These are phyloP conservation scores for Myxozyma nipponensis DNA, from an alignment of 805 yeast species.

Conservation along the genomic window DNA sequence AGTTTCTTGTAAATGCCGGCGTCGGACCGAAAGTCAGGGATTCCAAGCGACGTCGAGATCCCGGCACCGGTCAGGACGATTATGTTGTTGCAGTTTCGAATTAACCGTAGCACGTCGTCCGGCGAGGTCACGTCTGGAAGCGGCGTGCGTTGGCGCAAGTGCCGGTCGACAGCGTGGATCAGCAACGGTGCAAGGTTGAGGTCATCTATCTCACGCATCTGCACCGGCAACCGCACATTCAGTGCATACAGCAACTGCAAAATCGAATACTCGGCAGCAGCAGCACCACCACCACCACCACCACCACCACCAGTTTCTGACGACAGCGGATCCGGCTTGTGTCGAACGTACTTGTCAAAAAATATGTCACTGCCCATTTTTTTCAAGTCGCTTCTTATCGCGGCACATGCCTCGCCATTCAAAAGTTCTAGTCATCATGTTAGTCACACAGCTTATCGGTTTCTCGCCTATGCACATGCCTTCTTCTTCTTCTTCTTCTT, in stretches of 20 bases:
- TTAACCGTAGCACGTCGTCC: slow-evolving; percentile 53
- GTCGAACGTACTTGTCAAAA: background rate
- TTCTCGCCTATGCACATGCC: no score
- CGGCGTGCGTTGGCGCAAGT: slow-evolving; percentile 53
- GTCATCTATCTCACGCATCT: slow-evolving; percentile 40
- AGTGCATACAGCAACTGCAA: slow-evolving; percentile 26
- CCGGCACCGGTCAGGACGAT: slow-evolving; percentile 91
- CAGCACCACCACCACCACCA: no score
- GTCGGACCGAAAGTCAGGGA: slow-evolving; percentile 90
- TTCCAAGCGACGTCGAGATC: slow-evolving; percentile 82
- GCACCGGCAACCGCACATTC: slow-evolving; percentile 17
- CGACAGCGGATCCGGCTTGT: background rate
- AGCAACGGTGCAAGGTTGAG: slow-evolving; percentile 42
- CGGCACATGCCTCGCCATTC: background rate
- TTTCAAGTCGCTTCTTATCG: background rate
- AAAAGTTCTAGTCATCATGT: background rate
- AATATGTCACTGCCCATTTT: background rate
- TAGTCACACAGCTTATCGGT: no score
- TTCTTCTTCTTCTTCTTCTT: slow-evolving; percentile 1
- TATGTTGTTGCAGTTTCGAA: slow-evolving; percentile 55
- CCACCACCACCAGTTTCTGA: no score
- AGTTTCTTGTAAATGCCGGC: slow-evolving; percentile 75
- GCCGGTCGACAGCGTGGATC: slow-evolving; percentile 56
- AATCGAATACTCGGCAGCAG: slow-evolving; percentile 11
- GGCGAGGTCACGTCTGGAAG: slow-evolving; percentile 52